Conservation (phyloP, 1,284 basidiomycete genomes). For the Coriolopsis trogii region DNA sequence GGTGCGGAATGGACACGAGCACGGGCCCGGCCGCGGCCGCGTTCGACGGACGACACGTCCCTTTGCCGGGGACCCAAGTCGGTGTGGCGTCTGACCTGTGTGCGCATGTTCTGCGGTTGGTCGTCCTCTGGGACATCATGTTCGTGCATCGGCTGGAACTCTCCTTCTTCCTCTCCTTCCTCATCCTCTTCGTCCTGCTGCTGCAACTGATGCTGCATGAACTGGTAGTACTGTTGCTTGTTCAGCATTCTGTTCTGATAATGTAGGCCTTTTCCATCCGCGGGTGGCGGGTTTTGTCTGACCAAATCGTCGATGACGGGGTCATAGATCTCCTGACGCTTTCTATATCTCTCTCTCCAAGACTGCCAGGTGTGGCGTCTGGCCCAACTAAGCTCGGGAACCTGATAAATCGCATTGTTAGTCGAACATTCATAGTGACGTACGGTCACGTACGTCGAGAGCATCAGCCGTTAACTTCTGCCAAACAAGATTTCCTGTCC, state of each 20-base stretch:
- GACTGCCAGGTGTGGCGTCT: conserved; percentile 74
- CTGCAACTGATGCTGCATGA: background rate
- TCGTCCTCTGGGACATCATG: background rate
- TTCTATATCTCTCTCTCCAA: conserved; percentile 79
- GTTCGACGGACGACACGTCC: background rate
- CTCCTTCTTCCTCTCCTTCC: conserved; percentile 2
- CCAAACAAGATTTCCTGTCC: conserved; percentile 72
- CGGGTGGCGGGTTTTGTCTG: conserved; percentile 37
- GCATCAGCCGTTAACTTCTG: conserved; percentile 42
- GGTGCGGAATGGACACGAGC: background rate
- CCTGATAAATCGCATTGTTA: background rate
- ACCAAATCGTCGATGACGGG: conserved; percentile 57
- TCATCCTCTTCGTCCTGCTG: background rate
- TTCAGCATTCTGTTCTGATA: conserved; percentile 12
- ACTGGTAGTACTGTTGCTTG: background rate
- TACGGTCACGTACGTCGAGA: conserved; percentile 5
- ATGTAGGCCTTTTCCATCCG: conserved; percentile 26
- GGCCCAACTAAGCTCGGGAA: conserved; percentile 50
- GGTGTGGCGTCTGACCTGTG: background rate
- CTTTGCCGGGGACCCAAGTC: background rate
- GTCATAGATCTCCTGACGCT: conserved; percentile 59
- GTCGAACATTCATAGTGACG: no score
- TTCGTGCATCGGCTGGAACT: background rate
- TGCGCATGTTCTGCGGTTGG: background rate
- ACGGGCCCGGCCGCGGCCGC: background rate